These are phyloP conservation scores for Daldinia loculata DNA, from an alignment of 495 filamentous ascomycete genomes.

Conservation along the genomic window DNA sequence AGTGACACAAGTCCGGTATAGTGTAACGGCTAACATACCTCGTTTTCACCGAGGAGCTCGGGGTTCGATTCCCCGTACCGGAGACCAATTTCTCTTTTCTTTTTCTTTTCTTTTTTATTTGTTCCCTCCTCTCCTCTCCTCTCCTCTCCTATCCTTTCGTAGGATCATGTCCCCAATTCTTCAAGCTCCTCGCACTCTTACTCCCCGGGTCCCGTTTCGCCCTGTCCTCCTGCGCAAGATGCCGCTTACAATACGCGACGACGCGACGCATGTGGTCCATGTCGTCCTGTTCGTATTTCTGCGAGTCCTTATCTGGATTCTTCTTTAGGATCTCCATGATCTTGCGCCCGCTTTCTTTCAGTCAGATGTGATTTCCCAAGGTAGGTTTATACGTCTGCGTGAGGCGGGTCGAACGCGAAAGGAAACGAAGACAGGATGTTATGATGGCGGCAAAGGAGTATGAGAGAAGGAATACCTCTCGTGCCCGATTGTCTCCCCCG, in stretches of 20 bases:
- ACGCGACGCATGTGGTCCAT: slow-evolving; percentile 73
- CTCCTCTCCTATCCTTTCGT: slow-evolving; percentile 50
- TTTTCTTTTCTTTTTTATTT: not conserved
- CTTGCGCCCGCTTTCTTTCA: slow-evolving; percentile 60
- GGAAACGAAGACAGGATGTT: not conserved
- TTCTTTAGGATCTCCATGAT: slow-evolving; percentile 71
- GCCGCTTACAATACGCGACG: slow-evolving; percentile 65
- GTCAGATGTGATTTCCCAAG: not conserved
- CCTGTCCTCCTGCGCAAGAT: slow-evolving; percentile 69
- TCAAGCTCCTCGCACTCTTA: slow-evolving; percentile 67
- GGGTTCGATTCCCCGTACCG: slow-evolving; percentile 63
- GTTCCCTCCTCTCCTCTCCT: too few species aligned
- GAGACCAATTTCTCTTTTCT: slow-evolving; percentile 35
- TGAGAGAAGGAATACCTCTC: slow-evolving; percentile 57
- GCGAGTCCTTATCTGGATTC: slow-evolving; percentile 65
- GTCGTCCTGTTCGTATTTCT: slow-evolving; percentile 63
- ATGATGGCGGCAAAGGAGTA: not conserved
- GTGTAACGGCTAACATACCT: slow-evolving; percentile 61
- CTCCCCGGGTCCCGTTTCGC: slow-evolving; percentile 54
- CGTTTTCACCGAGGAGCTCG: slow-evolving; percentile 62
- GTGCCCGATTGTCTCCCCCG: slow-evolving; percentile 70
- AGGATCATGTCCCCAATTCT: slow-evolving; percentile 76
- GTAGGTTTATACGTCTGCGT: too few species aligned
- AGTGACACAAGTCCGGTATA: slow-evolving; percentile 59
- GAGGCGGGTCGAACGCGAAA: not conserved